Base-by-base conservation (phyloP, 257 asterid species). In the Solanum etuberosum region DNA sequence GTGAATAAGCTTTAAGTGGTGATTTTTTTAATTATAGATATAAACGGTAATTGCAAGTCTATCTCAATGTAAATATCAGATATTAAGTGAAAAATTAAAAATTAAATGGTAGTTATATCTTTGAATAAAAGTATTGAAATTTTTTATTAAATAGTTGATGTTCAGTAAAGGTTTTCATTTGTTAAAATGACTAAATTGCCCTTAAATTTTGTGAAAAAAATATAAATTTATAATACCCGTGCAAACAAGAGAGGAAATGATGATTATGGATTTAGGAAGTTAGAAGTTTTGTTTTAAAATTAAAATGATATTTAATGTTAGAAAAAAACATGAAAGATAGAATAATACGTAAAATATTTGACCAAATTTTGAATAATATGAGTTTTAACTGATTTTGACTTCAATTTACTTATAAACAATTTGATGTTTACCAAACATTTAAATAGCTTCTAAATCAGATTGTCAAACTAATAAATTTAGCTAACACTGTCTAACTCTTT, bases 61-160 rank as follows among this genome's bases (percentile, higher is more conserved):
- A 0, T 18, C 16, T 51, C 61, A 2, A 51, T 2, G 0, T 7
- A 1, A 6, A 16, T 51, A 51, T 51, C 3, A 51, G 21, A 51
- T 0, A 51, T 51, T 5, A 6, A 51, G 9, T 51, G 9, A 51
- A 51, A 46, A 51, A 51, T 1, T 6, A 0, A 48, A 51, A 51
- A 51, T 0, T 16, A 51, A 51, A 51, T 1, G 3, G 3, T 48
- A 48, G 9, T 51, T 6, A 16, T 16, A 0, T 51, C 0, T 48
- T 43, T 43, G 6, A 12, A 43, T 43, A 4, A 48, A 15, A 48
- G 7, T 15, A 48, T 48, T 14, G 2, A 15, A 0, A 48, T 5
- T 14, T 0, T 2, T 48, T 48, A 48, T 15, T 48, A 48, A 48
- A 48, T 48, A 48, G 8, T 48, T 48, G 21, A 15, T 5, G 21